Evolutionary conservation across 2,329 filamentous ascomycete species (phyloP).

Genomic region (Botrytis galanthina): DNA sequence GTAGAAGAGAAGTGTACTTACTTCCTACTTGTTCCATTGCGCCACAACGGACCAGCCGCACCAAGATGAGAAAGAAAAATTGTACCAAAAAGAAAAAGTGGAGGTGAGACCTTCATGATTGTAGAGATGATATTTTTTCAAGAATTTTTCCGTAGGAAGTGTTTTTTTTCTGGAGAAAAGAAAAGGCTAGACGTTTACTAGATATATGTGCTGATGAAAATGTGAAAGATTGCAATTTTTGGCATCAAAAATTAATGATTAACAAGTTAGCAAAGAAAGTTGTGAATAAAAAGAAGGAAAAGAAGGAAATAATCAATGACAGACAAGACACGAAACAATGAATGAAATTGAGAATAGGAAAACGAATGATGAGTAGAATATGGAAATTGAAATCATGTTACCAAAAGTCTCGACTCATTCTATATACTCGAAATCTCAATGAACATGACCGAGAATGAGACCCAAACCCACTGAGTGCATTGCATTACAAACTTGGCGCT

Average conservation of each 20-base stretch:
- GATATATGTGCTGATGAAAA: neutral
- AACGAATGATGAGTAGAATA: slow-evolving; percentile 2
- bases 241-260: neutral
- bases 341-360: neutral
- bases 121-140: neutral
- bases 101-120: neutral
- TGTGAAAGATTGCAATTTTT: neutral
- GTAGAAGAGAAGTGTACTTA: neutral
- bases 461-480: neutral
- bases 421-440: slow-evolving; percentile 1
- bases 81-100: neutral
- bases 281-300: neutral
- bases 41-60: slow-evolving; percentile 14
- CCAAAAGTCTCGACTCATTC: neutral
- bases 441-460: neutral
- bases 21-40: slow-evolving; percentile 14
- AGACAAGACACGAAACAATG: neutral
- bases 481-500: slow-evolving; percentile 1
- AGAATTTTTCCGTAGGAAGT: neutral
- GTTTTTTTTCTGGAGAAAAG: neutral
- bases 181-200: neutral
- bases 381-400: neutral
- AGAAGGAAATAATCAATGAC: slow-evolving; percentile 5
- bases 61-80: slow-evolving; percentile 1
- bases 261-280: neutral